Base-by-base conservation (phyloP, 2,329 filamentous ascomycete genomes). In the Samsoniella hepiali region DNA sequence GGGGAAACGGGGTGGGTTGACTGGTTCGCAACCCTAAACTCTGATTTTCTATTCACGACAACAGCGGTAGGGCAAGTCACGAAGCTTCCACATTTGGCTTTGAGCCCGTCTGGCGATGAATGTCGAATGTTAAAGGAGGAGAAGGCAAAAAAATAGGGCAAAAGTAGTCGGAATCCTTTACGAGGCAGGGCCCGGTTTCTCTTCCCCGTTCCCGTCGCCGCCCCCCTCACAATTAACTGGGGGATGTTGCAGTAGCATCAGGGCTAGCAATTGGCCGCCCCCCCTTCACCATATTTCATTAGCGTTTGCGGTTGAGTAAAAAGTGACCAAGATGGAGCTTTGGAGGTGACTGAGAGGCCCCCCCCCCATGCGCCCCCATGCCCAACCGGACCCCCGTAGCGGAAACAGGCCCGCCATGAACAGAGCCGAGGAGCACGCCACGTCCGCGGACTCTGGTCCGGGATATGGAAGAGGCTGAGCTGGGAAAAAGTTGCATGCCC, bases 361-460 rank as follows among this genome's bases (percentile, higher is more conserved):
- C 22, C 22, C 22, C 22, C 22, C 22, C 22, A n/a, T 55, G 53
- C 2, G 38, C 17, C 17, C 27, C 15, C 31, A 58, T n/a, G 27
- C 7, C 55, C 34, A 42, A 40, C 22, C 15, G 59, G 59, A 47
- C 59, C 59, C 38, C 55, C 44, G 27, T 15, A 42, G 54, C 53
- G 53, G 61, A 58, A 63, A 50, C 53, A 51, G 22, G 29, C 9
- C n/a, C 61, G 61, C 61, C 53, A 58, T 53, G 58, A 57, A 50
- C 29, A 27, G 36, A 34, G 29, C 13, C 53, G 5, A 27, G 51
- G 36, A 10, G 7, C 22, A 53, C 60, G 60, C 61, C 61, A 63
- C 29, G 53, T 58, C 61, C 61, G 61, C 61, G 61, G 61, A 58
- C 61, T 63, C 34, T 57, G 32, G 34, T 40, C 34, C 44, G 53